Evolutionary conservation across 805 yeast species (phyloP), one percentile per base, ranked within the genome.

Genomic region (Yamadazyma phyllophila): DNA sequence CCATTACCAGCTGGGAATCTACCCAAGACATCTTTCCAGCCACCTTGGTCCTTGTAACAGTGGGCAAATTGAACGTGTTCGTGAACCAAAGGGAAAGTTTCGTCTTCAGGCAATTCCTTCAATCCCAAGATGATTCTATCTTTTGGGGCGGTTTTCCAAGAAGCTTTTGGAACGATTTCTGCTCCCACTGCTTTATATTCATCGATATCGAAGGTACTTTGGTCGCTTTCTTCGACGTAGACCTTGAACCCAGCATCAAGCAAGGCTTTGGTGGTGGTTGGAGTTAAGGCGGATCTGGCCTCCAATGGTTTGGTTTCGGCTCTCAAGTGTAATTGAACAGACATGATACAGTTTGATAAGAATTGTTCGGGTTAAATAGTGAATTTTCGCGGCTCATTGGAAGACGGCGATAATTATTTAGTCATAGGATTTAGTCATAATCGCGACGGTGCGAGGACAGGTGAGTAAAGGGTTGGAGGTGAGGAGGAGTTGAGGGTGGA

Each of bases 11-110:
- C 83, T 42, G 95, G 95, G 74, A 90, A 94, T 67, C 99, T 81
- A 48, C 76, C 63, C 58, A 94, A 71, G 12, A 94, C 98, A 48
- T 89, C 88, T 65, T 88, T 72, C 99, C 99, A 94, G 42, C 99
- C 99, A 51, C 73, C 96, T 73, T 94, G 99, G 71, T 92, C 80
- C 74, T 94, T 94, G 73, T 94, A 94, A 73, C 99, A 94, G 69
- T 94, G 99, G 36, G 99, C 99, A 71, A 94, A 94, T 71, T 94
- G 98, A 54, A 94, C 88, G 69, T 94, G 99, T 66, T 91, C 96
- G 65, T 94, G 98, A 42, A 86, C 78, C 51, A 94, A 78, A 15
- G 99, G 99, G 81, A 92, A 94, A 26, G 81, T 75, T 50, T 83
- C 86, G 51, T 82, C 82, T 69, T 91, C 97, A 33, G 96, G 97